Base-by-base conservation (phyloP, 805 yeast species). In the Yamadazyma paraphyllophila region DNA sequence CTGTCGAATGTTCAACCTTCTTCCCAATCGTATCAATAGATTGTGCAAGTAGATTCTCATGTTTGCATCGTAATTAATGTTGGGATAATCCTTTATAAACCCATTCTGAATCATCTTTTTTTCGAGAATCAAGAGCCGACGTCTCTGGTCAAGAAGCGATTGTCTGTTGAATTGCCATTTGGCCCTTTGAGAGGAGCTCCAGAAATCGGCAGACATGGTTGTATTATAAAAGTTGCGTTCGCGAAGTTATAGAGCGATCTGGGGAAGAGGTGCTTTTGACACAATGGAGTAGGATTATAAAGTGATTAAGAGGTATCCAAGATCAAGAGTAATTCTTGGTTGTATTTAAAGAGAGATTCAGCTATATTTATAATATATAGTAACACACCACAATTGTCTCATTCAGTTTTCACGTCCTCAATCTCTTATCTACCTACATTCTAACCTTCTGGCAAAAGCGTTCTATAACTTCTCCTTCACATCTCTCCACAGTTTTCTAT, bases 171-270 rank as follows among this genome's bases (percentile, higher is more conserved):
- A 81, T 56, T 87, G 92, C 97, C 97, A 92, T 55, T 80, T 74
- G 33, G 66, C 69, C 36, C 96, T 65, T 59, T 91, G 97, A 1
- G 95, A 80, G 2, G 96, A 88, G 13, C 74, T 74, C 96, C 96
- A 88, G 62, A 83, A 91, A 60, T 86, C 86, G 0, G 96, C 96
- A 2, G 94, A 82, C 96, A 80, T 77, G 13, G 10, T n/a, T n/a
- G n/a, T 37, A 6, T 20, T 36, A 7, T 11, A 10, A n/a, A 29
- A 11, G 13, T 11, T 29, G 31, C 31, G 31, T 5, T 29, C 31
- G 31, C 31, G 31, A 29, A 29, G 31, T 11, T 29, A n/a, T n/a
- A n/a, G n/a, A n/a, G n/a, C n/a, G 13, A 9, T 11, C 13, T 29
- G 31, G 13, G 31, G 13, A 11, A 11, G 31, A n/a, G 13, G 7